A percentile compares a stretch with the other conserved stretches of the same genome.
Evolutionary conservation across 1,284 basidiomycete genomes (phyloP).

Genomic region (Trichosporon sp.): DNA sequence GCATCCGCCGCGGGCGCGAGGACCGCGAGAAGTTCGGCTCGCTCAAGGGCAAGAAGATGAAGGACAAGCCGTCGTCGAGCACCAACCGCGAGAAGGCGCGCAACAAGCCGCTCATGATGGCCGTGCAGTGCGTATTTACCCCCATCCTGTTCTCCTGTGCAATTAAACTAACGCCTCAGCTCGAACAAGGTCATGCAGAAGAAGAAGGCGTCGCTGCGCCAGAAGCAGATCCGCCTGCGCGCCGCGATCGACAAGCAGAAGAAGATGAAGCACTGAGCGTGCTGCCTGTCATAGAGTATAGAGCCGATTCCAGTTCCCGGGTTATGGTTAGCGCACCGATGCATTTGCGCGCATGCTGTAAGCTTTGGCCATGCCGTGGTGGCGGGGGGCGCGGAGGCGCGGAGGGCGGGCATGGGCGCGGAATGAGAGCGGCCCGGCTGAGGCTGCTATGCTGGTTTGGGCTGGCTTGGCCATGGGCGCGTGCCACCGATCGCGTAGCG

Average conservation of each 20-base stretch:
- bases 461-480: too few species aligned
- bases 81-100: conserved; percentile 85
- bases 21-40: conserved; percentile 93
- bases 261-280: conserved; percentile 43
- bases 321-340: background rate
- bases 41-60: conserved; percentile 80
- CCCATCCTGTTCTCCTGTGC: too few species aligned
- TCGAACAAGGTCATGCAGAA: conserved; percentile 58
- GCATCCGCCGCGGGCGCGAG: conserved; percentile 86
- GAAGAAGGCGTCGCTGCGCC: conserved; percentile 79
- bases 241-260: conserved; percentile 49
- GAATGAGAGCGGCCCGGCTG: too few species aligned
- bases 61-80: conserved; percentile 69
- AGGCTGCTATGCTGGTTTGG: too few species aligned
- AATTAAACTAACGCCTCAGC: conserved; percentile 18
- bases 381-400: too few species aligned
- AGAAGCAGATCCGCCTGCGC: conserved; percentile 58
- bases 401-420: too few species aligned
- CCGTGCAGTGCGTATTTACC: conserved; percentile 57
- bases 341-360: too few species aligned
- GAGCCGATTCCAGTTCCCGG: background rate
- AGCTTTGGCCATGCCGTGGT: too few species aligned
- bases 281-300: background rate
- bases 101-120: conserved; percentile 94
- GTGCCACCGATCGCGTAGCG: too few species aligned